Evolutionary conservation across 345 rosid species (phyloP), one percentile per base, ranked within the genome.

Genomic region (Hibiscus tridactylites): DNA sequence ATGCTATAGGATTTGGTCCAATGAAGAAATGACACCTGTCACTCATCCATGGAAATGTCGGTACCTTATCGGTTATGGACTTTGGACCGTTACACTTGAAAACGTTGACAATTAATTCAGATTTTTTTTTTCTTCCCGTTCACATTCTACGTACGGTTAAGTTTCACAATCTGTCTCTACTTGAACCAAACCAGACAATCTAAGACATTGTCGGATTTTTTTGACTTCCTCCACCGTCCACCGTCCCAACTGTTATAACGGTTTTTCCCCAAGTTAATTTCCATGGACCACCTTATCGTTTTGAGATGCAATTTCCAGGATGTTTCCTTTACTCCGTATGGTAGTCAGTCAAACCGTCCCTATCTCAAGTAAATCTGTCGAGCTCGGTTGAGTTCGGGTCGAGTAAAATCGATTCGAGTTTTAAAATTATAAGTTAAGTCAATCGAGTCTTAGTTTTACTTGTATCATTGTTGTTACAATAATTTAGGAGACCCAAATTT

Each of bases 141-240:
- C 71, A 67, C 16, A 47, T 67, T 15, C 58, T 68, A 50, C 60
- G 71, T 68, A 24, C 60, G 44, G 71, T 50, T 52, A 9, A 15
- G 71, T 67, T 42, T 44, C 58, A 49, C 49, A 54, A 13, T 9
- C 16, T 68, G 44, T 8, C 44, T 7, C 7, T 29, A 31, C 24
- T 16, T 29, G 42, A 29, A 29, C 54, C 52, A 37, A 56, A 13
- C 62, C 61, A 33, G 16, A 49, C 53, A 13, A 49, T 21, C 19
- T 52, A 56, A n/a, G 39, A 39, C 26, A 12, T 6, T 1, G 15
- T 57, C 4, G 9, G 6, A 16, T 4, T 71, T 28, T 71, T 16
- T 60, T 60, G 42, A 26, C 66, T 44, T 9, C 3, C 10, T 71
- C 56, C 74, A 71, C 74, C 74, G 66, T 26, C 65, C 67, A 44